These are phyloP conservation scores for Clarireedia sp. DNA, from an alignment of 2,329 filamentous ascomycete genomes.

Conservation along the genomic window DNA sequence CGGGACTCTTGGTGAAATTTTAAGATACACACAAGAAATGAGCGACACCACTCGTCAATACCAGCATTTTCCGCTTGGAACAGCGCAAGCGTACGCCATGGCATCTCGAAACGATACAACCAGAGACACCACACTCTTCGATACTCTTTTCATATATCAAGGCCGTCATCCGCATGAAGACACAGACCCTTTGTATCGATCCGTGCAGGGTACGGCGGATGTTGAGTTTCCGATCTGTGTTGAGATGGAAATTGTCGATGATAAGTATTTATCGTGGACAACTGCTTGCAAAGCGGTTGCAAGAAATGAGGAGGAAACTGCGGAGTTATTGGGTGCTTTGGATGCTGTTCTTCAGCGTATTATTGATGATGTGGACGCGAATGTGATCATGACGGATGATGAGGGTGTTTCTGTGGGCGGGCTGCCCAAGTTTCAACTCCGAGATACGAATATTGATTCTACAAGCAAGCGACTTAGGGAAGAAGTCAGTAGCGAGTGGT, in stretches of 20 bases:
- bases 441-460: not conserved
- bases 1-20: slow-evolving; percentile 54
- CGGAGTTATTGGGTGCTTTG: slow-evolving; percentile 48
- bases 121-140: slow-evolving; percentile 42
- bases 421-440: slow-evolving; percentile 38
- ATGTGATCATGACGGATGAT: slow-evolving; percentile 47
- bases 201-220: slow-evolving; percentile 45
- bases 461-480: not conserved
- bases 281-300: slow-evolving; percentile 58
- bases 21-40: slow-evolving; percentile 66
- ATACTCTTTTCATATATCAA: slow-evolving; percentile 61
- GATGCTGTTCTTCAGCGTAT: slow-evolving; percentile 53
- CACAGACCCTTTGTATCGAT: slow-evolving; percentile 20
- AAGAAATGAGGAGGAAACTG: slow-evolving; percentile 38
- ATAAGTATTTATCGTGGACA: slow-evolving; percentile 55
- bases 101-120: slow-evolving; percentile 19
- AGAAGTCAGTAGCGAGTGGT: slow-evolving; percentile 28
- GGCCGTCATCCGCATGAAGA: slow-evolving; percentile 32
- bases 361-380: slow-evolving; percentile 38
- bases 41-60: slow-evolving; percentile 58
- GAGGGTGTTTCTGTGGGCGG: slow-evolving; percentile 56
- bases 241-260: slow-evolving; percentile 60
- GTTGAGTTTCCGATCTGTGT: slow-evolving; percentile 78
- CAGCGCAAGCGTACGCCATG: slow-evolving; percentile 48
- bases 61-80: slow-evolving; percentile 71